Conservation (phyloP, 2,329 filamentous ascomycete genomes). For the Aotearoamyces nothofagi region DNA sequence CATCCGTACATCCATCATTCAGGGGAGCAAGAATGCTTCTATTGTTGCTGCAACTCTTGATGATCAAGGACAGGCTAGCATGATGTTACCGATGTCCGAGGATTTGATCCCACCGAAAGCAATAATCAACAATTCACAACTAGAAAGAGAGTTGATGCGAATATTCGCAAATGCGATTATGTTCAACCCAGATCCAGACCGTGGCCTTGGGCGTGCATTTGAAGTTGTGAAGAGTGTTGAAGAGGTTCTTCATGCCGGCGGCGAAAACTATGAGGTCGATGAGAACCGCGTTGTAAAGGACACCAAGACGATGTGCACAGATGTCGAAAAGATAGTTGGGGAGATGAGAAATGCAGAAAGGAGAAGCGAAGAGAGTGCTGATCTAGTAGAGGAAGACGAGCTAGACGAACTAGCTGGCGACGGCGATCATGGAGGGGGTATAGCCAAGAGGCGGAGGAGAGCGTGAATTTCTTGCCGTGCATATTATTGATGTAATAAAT, state of each 20-base stretch:
- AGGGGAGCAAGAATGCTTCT: constrained; percentile 52
- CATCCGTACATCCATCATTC: constrained; percentile 60
- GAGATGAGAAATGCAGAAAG: constrained; percentile 17
- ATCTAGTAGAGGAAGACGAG: constrained; percentile 10
- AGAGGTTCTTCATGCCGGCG: constrained; percentile 23
- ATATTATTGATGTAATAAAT: too few species aligned
- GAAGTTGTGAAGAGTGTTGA: constrained; percentile 23
- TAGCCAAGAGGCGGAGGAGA: constrained; percentile 8
- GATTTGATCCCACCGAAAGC: constrained; percentile 74
- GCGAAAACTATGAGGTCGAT: constrained; percentile 47
- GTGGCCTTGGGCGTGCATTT: constrained; percentile 52
- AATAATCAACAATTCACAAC: constrained; percentile 84
- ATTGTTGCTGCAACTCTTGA: constrained; percentile 40
- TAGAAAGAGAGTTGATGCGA: constrained; percentile 85
- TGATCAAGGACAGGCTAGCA: constrained; percentile 37
- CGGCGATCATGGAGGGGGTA: constrained; percentile 8
- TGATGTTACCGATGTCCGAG: constrained; percentile 54
- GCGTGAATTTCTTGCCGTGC: too few species aligned
- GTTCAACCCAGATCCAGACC: constrained; percentile 80
- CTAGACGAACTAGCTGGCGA: constrained; percentile 13
- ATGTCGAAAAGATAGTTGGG: constrained; percentile 46
- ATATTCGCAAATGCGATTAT: constrained; percentile 98
- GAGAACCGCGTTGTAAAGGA: constrained; percentile 82
- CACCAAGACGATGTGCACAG: constrained; percentile 76
- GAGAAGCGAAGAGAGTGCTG: constrained; percentile 13